Percentiles rank a stretch among this genome's conserved stretches.
These are phyloP conservation scores for Oehlia diaphana DNA, from an alignment of 192 early-diverging fungal genomes.

Conservation along the genomic window DNA sequence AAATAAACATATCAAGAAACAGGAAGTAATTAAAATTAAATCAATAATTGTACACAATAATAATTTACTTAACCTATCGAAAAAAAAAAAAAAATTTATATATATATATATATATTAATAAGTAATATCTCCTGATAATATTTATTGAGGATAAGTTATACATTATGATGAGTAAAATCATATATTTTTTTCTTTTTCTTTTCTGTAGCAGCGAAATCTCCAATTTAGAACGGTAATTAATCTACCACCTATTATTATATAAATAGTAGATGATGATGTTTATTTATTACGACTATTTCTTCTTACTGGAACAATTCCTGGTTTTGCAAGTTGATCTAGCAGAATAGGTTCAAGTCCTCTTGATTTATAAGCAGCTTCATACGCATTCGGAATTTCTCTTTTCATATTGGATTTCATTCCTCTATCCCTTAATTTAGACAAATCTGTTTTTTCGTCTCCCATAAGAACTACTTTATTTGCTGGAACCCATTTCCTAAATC, in stretches of 20 bases:
- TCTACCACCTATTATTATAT: background rate
- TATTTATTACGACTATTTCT: constrained; percentile 8
- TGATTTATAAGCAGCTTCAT: constrained; percentile 19
- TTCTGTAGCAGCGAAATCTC: no score
- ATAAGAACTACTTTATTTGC: constrained; percentile 19
- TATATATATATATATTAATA: background rate
- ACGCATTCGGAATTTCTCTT: constrained; percentile 25
- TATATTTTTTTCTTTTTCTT: no score
- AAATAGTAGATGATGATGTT: background rate
- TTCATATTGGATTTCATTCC: constrained; percentile 23
- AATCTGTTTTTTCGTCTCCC: constrained; percentile 18
- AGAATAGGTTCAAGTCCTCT: background rate
- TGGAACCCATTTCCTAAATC: constrained; percentile 29
- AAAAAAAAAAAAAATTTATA: background rate
- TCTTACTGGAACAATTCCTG: background rate
- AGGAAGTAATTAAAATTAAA: background rate
- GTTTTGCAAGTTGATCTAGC: constrained; percentile 7
- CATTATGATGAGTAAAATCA: background rate
- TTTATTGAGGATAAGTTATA: background rate
- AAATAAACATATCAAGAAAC: background rate
- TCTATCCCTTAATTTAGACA: constrained; percentile 26
- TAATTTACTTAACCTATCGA: background rate
- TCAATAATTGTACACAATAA: background rate
- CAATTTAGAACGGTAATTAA: no score
- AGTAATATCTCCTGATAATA: background rate